Base-by-base conservation (phyloP, 1,284 basidiomycete species). In the Kwoniella shivajii region DNA sequence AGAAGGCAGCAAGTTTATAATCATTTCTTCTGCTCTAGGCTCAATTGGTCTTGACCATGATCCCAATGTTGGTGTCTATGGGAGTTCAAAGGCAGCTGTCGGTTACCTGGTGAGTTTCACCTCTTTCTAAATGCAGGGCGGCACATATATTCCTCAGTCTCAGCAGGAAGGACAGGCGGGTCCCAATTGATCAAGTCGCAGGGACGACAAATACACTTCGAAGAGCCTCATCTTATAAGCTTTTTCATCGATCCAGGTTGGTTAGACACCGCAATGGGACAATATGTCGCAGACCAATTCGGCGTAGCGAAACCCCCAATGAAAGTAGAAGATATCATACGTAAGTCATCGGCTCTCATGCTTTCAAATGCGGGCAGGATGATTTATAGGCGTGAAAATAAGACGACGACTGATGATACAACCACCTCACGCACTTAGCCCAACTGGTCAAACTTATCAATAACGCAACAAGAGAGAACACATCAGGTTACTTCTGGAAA, bases 21-120 rank as follows among this genome's bases (percentile, higher is more conserved):
- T 56, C 49, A 58, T 67, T 38, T 63, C 61, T 16, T 59, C 61
- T 13, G 55, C 50, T 9, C 26, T 46, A 11, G 61, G 57, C 10
- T 55, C 54, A 4, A 61, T 59, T 20, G 39, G 43, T 16, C 20
- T 49, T 45, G 50, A 60, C 10, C 45, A 48, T 27, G 14, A 31
- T 13, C 13, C 50, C 16, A 50, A 51, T 16, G 6, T 42, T 27
- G 59, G 57, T 3, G 14, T 26, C n/a, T 65, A 65, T 49, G 60
- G 61, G 2, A 38, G 43, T 6, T 46, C 56, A 27, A 67, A 67
- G 52, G 63, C 53, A 6, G 45, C 53, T 42, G 38, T 55, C 38
- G 49, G 49, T 39, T 55, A 30, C 33, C 20, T 55, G 7, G 53
- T 55, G 22, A 31, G 53, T 46, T 30, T 33, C n/a, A 20, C 5